These are phyloP conservation scores for Penicillium ochrochloron DNA, from an alignment of 495 filamentous ascomycete species.

Conservation along the genomic window DNA sequence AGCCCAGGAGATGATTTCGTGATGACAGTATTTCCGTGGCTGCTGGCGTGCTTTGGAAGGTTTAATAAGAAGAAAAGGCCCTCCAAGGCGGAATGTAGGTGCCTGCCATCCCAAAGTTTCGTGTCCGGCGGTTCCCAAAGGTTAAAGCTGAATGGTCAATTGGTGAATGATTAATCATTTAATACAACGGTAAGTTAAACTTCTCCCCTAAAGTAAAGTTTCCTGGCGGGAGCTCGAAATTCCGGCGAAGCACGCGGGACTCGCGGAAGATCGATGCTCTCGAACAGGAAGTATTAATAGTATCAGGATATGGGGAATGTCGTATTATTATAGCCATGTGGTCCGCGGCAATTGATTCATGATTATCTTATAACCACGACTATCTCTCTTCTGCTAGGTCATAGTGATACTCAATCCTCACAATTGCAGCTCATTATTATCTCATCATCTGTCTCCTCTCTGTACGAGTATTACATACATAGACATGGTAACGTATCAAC, in stretches of 20 bases:
- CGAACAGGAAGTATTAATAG: background rate
- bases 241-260: slow-evolving; percentile 4
- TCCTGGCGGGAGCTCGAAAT: background rate
- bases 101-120: slow-evolving; percentile 12
- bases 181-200: background rate
- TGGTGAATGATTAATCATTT: background rate
- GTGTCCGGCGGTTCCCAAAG: background rate
- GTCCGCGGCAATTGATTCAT: background rate
- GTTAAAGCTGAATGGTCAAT: background rate
- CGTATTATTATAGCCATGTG: background rate
- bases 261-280: background rate
- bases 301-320: background rate
- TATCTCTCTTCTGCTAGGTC: no score
- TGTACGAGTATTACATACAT: no score
- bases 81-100: slow-evolving; percentile 18
- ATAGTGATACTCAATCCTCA: background rate
- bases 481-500: no score
- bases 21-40: background rate
- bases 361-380: background rate
- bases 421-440: background rate
- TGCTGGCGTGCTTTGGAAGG: slow-evolving; percentile 4
- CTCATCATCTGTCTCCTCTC: background rate
- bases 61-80: background rate
- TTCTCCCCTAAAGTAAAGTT: background rate
- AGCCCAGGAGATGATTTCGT: background rate